A percentile compares a stretch with the other conserved stretches of the same genome.
These are phyloP conservation scores for Triticum dicoccoides DNA, from an alignment of 176 grass and related monocot genomes.

Conservation along the genomic window DNA sequence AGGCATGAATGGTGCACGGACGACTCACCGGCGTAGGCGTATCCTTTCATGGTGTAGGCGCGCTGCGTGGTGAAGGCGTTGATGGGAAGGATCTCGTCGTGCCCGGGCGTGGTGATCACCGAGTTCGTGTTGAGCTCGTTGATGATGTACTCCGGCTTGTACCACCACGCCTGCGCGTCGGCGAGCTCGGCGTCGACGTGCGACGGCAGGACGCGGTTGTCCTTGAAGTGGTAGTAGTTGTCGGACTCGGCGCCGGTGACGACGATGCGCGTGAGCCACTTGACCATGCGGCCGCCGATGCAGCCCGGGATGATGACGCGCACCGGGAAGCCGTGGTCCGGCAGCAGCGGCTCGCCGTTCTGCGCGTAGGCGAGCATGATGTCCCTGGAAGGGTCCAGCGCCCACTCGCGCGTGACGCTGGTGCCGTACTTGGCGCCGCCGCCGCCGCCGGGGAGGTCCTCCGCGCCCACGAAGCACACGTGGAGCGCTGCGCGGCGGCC, in stretches of 20 bases:
- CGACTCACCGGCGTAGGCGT: constrained; percentile 87
- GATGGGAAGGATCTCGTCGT: constrained; percentile 96
- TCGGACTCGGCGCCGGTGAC: constrained; percentile 75
- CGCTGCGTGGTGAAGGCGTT: constrained; percentile 77
- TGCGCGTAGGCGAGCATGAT: constrained; percentile 90
- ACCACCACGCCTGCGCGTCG: constrained; percentile 95
- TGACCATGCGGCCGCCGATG: constrained; percentile 94
- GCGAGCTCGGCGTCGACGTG: constrained; percentile 85
- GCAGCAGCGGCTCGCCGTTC: constrained; percentile 62
- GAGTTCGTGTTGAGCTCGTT: constrained; percentile 97
- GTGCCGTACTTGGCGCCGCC: constrained; percentile 72
- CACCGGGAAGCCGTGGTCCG: constrained; percentile 78
- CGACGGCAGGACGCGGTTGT: constrained; percentile 84
- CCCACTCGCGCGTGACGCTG: constrained; percentile 61
- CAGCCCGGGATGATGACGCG: constrained; percentile 69
- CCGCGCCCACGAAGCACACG: constrained; percentile 85
- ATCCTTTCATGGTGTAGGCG: constrained; percentile 80
- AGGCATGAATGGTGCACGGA: neutral
- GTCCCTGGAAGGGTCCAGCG: constrained; percentile 58
- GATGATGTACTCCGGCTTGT: constrained; percentile 95
- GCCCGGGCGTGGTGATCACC: constrained; percentile 86
- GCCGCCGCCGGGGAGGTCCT: constrained; percentile 86
- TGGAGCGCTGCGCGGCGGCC: constrained; percentile 42
- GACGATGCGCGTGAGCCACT: constrained; percentile 83
- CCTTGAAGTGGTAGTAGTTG: constrained; percentile 79